These are phyloP conservation scores for Diaporthe capsici DNA, from an alignment of 2,329 filamentous ascomycete genomes.

Conservation along the genomic window DNA sequence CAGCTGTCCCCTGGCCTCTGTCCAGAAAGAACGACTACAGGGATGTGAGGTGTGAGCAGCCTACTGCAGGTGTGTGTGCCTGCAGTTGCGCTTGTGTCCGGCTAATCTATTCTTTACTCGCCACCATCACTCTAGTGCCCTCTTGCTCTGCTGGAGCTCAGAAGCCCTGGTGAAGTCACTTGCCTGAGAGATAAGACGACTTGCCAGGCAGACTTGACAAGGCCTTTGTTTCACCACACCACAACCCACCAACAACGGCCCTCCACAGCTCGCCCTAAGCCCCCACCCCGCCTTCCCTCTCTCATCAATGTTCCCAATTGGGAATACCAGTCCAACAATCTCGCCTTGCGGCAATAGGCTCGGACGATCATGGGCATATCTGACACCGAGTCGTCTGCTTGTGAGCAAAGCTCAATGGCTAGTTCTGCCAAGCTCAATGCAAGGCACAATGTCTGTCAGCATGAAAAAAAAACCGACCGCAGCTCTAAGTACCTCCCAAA, in stretches of 20 bases:
- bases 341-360: background rate
- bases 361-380: conserved; percentile 4
- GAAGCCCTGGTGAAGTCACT: background rate
- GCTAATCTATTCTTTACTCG: conserved; percentile 7
- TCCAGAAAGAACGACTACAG: background rate
- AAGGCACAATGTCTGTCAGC: too few species aligned
- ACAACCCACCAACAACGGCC: background rate
- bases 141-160: background rate
- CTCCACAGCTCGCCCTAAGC: background rate
- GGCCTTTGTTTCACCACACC: conserved; percentile 6
- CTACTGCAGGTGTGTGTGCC: conserved; percentile 17
- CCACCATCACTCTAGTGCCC: background rate
- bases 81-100: background rate
- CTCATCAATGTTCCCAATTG: background rate
- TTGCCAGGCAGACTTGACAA: background rate
- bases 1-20: conserved; percentile 21
- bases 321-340: background rate
- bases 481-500: too few species aligned
- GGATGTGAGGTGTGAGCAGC: conserved; percentile 3
- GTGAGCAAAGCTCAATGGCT: background rate
- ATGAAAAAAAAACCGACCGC: too few species aligned
- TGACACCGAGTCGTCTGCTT: background rate
- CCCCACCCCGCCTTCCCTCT: background rate
- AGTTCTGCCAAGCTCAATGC: conserved; percentile 19
- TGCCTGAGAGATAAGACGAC: background rate